phyloP scores from a whole-genome alignment of 345 rosid genomes.

The Eucalyptus urophylla region DNA sequence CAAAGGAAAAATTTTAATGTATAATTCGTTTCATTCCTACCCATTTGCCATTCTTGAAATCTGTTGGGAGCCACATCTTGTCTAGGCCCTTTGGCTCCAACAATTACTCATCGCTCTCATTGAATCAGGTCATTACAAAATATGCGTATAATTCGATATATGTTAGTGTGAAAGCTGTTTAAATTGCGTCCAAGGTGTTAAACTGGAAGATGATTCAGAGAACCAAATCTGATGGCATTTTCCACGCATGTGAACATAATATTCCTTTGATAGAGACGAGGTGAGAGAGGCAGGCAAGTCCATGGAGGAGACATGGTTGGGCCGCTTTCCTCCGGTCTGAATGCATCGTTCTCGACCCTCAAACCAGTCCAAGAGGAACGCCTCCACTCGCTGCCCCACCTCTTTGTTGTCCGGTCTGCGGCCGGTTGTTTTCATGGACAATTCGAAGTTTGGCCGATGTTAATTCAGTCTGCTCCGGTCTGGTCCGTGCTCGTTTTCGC shows the following conservation, averaged over 20 bases:
- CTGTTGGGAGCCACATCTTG: accelerated
- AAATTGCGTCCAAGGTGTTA: neutral
- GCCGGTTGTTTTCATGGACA: neutral
- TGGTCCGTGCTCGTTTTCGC: neutral
- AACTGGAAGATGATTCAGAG: neutral
- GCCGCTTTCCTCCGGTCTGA: neutral
- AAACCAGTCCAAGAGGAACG: neutral
- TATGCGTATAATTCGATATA: accelerated
- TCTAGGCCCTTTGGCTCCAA: accelerated
- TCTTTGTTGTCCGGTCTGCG: neutral
- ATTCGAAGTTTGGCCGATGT: neutral
- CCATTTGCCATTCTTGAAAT: neutral
- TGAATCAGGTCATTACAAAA: neutral
- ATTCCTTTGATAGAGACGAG: neutral
- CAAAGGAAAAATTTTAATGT: too few species aligned
- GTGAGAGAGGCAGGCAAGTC: neutral
- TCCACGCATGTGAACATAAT: neutral
- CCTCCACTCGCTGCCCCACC: neutral
- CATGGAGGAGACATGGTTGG: neutral
- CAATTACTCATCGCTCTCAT: accelerated
- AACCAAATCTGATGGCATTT: neutral
- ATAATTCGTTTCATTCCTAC: accelerated
- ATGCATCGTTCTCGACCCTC: neutral
- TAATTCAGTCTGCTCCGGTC: neutral
- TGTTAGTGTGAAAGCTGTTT: neutral